Conservation (phyloP, 2,329 filamentous ascomycete species). For the Apiospora malaysiana region DNA sequence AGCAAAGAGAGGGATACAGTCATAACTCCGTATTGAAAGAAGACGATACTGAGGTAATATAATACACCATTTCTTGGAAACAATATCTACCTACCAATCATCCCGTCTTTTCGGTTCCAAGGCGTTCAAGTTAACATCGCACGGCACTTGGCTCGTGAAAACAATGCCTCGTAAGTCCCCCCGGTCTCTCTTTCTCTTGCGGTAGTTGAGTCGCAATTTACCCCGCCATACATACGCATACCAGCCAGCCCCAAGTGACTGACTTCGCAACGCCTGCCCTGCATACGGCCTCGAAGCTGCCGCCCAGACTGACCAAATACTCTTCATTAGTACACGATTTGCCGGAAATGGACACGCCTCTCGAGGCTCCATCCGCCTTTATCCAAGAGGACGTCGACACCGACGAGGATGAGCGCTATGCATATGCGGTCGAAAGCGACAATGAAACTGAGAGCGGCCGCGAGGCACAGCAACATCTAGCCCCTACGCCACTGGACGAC, state of each 20-base stretch:
- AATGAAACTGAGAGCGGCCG: slow-evolving; percentile 40
- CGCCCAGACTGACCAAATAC: not conserved
- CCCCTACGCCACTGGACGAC: slow-evolving; percentile 36
- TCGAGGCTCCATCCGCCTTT: slow-evolving; percentile 42
- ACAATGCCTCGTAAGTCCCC: slow-evolving; percentile 10
- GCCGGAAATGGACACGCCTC: slow-evolving; percentile 33
- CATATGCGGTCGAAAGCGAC: slow-evolving; percentile 39
- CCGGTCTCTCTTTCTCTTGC: not conserved
- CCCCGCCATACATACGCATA: not conserved
- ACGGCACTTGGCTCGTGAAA: not conserved
- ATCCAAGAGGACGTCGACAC: slow-evolving; percentile 41
- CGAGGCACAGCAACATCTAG: slow-evolving; percentile 27
- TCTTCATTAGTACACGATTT: not conserved
- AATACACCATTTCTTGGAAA: not conserved
- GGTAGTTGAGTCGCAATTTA: not conserved
- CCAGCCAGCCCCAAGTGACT: not conserved
- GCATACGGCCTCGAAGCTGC: not conserved
- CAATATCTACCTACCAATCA: not conserved
- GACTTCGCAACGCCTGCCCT: not conserved
- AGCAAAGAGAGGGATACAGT: not conserved
- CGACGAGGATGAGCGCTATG: slow-evolving; percentile 44
- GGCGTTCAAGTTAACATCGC: not conserved
- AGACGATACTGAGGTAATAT: not conserved
- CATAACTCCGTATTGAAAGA: not conserved
- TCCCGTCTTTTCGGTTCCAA: not conserved